Percentiles rank a stretch among this genome's conserved stretches.
Evolutionary conservation across 495 filamentous ascomycete genomes (phyloP).

Genomic region (Paragyromitra xinjiangensis): DNA sequence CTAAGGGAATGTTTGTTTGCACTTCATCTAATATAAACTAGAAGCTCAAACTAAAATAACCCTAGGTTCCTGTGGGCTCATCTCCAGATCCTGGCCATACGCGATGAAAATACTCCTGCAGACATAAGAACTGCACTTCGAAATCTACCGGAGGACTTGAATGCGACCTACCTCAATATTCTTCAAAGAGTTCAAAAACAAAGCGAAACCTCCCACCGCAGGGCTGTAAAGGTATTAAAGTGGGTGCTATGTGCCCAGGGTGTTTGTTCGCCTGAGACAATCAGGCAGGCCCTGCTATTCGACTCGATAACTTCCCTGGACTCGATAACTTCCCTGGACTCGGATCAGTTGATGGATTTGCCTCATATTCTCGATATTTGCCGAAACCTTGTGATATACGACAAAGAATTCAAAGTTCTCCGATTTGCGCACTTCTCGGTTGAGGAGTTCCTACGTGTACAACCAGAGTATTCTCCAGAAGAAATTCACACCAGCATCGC

Average conservation of each 20-base stretch:
- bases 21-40: neutral
- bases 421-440: slow-evolving; percentile 40
- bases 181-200: neutral
- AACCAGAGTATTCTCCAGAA: neutral
- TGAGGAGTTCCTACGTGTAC: slow-evolving; percentile 8
- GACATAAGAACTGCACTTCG: neutral
- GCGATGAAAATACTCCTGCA: slow-evolving; percentile 1
- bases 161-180: neutral
- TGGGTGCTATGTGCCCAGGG: neutral
- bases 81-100: slow-evolving; percentile 3
- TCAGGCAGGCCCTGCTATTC: slow-evolving; percentile 12
- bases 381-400: slow-evolving; percentile 29
- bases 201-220: neutral
- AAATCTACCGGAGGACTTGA: neutral
- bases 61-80: slow-evolving; percentile 30
- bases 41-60: neutral
- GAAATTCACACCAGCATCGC: neutral
- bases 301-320: neutral
- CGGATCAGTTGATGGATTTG: neutral
- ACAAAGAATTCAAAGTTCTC: neutral
- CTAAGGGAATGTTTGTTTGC: slow-evolving; percentile 17
- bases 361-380: slow-evolving; percentile 13
- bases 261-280: neutral
- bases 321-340: neutral
- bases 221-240: neutral